Evolutionary conservation across 164 flowering plant genomes (phyloP).

Genomic region (Santalum album): DNA sequence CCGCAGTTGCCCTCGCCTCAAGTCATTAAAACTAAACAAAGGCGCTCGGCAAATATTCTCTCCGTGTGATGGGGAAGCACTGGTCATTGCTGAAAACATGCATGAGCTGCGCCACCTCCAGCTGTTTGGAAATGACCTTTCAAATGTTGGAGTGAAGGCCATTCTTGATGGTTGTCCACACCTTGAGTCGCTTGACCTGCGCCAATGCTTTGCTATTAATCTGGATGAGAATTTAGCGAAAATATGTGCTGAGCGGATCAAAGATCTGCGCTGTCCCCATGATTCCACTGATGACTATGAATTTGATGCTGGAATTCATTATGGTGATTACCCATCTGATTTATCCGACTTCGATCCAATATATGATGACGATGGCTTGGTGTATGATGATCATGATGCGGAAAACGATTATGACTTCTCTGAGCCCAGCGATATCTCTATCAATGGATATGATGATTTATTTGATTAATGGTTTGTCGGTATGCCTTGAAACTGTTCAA

Average conservation of each 20-base stretch:
- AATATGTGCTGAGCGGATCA: conserved; percentile 31
- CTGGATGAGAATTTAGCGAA: conserved; percentile 25
- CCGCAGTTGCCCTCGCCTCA: conserved; percentile 31
- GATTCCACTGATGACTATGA: conserved; percentile 36
- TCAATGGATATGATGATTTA: too few species aligned
- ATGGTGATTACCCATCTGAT: conserved; percentile 25
- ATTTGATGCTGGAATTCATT: conserved; percentile 13
- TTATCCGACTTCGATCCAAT: conserved; percentile 14
- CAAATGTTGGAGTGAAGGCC: conserved; percentile 39
- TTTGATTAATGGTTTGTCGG: too few species aligned
- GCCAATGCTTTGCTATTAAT: conserved; percentile 32
- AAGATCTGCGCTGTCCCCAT: conserved; percentile 25
- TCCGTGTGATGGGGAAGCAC: conserved; percentile 30
- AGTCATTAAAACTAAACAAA: conserved; percentile 26
- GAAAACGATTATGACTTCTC: conserved; percentile 4
- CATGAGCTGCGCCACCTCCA: conserved; percentile 32
- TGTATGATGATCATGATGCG: too few species aligned
- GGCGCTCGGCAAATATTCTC: conserved; percentile 7
- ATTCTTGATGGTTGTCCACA: conserved; percentile 48
- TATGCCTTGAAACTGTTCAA: too few species aligned
- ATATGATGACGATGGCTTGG: conserved; percentile 5
- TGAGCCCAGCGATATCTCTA: too few species aligned
- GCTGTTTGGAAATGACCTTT: conserved; percentile 39
- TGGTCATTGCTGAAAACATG: conserved; percentile 45
- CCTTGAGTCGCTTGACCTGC: conserved; percentile 51